A percentile compares a stretch with the other conserved stretches of the same genome.
Evolutionary conservation across 441 rosid genomes (phyloP).

Genomic region (Gossypium trilobum): DNA sequence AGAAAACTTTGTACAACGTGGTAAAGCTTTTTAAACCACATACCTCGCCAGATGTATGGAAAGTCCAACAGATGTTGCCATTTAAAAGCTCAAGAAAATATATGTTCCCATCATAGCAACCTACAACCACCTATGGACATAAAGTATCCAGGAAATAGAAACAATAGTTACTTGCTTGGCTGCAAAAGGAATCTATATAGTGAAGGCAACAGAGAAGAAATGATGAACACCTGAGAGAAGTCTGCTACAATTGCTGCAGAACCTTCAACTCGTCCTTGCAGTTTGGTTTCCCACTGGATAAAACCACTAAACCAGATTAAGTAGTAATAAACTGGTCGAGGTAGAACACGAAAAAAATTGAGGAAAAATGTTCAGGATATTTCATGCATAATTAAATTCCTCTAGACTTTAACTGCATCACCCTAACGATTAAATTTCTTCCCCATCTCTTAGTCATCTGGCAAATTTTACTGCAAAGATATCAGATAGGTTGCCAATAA

Average conservation of each 20-base stretch:
- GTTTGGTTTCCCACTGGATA: slow-evolving; percentile 59
- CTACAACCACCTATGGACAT: slow-evolving; percentile 61
- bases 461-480: background rate
- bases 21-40: slow-evolving; percentile 8
- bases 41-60: slow-evolving; percentile 85
- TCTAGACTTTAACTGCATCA: background rate
- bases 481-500: background rate
- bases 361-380: background rate
- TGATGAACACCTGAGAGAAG: slow-evolving; percentile 56
- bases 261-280: slow-evolving; percentile 79
- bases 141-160: slow-evolving; percentile 8
- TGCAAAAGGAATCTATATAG: slow-evolving; percentile 17
- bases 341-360: slow-evolving; percentile 11
- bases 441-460: background rate
- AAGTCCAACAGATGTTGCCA: slow-evolving; percentile 69
- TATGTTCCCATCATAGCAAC: slow-evolving; percentile 76
- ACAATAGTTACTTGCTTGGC: slow-evolving; percentile 6
- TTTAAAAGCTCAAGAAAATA: slow-evolving; percentile 63
- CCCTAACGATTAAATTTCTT: background rate
- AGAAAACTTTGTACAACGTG: background rate
- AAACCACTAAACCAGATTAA: slow-evolving; percentile 50
- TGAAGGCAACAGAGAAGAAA: slow-evolving; percentile 16
- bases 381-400: background rate
- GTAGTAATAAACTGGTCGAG: background rate
- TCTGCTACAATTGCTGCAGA: slow-evolving; percentile 68